Percentiles rank a stretch among this genome's conserved stretches.
Conservation (phyloP, 495 filamentous ascomycete species). For the Penicillium maclennaniae region DNA sequence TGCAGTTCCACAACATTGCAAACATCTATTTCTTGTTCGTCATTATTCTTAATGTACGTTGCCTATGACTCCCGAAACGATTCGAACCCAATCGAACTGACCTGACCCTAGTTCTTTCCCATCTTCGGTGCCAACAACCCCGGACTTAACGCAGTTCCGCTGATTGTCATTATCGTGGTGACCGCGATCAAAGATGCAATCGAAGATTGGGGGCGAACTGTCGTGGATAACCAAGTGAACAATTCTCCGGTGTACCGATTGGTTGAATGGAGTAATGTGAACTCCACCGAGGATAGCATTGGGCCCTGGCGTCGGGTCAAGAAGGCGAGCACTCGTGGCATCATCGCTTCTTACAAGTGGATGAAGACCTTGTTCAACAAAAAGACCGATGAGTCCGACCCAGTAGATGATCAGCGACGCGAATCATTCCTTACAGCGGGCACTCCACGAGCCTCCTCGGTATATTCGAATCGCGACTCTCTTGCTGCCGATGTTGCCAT, state of each 20-base stretch:
- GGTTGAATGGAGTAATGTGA: slow-evolving; percentile 87
- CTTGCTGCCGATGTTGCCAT: slow-evolving; percentile 53
- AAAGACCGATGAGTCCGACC: slow-evolving; percentile 34
- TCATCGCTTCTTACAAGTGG: slow-evolving; percentile 55
- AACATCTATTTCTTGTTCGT: slow-evolving; percentile 98
- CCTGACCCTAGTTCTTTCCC: slow-evolving; percentile 71
- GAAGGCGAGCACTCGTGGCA: slow-evolving; percentile 72
- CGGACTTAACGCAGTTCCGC: slow-evolving; percentile 80
- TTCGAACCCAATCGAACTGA: neutral
- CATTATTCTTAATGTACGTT: slow-evolving; percentile 86
- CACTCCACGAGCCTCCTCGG: slow-evolving; percentile 58
- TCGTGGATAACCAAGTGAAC: slow-evolving; percentile 91
- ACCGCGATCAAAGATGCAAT: slow-evolving; percentile 96
- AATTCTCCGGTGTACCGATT: slow-evolving; percentile 92
- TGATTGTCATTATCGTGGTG: slow-evolving; percentile 91
- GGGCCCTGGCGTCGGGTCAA: slow-evolving; percentile 86
- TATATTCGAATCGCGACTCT: slow-evolving; percentile 59
- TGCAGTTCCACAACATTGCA: slow-evolving; percentile 98
- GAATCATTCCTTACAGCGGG: slow-evolving; percentile 61
- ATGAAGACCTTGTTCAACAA: slow-evolving; percentile 40
- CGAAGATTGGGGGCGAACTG: slow-evolving; percentile 91
- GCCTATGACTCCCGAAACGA: neutral
- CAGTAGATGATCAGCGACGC: slow-evolving; percentile 47
- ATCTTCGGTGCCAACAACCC: slow-evolving; percentile 94
- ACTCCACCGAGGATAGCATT: slow-evolving; percentile 81